Evolutionary conservation across 2,329 filamentous ascomycete species (phyloP).

Genomic region (Xylariaceae sp.): DNA sequence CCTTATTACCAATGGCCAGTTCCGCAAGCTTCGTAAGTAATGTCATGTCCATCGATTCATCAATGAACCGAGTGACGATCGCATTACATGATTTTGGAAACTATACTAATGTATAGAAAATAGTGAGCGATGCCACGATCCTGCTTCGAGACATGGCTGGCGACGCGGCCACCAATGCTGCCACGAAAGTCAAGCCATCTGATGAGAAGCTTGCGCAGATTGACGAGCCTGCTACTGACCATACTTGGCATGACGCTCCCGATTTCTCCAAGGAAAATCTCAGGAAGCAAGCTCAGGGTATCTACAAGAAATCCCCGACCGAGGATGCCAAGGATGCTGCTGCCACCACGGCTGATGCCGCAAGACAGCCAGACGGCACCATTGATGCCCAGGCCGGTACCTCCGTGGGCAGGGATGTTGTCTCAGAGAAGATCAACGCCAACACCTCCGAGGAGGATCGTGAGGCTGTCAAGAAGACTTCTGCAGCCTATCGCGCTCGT

Average conservation of each 20-base stretch:
- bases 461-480: constrained; percentile 29
- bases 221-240: constrained; percentile 80
- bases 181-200: constrained; percentile 69
- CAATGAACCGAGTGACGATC: background rate
- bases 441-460: constrained; percentile 60
- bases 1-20: constrained; percentile 92
- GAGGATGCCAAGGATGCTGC: constrained; percentile 60
- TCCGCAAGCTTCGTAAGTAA: constrained; percentile 77
- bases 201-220: constrained; percentile 74
- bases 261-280: constrained; percentile 67
- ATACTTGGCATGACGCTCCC: constrained; percentile 89
- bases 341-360: constrained; percentile 43
- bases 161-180: constrained; percentile 79
- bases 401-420: constrained; percentile 23
- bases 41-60: background rate
- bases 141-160: constrained; percentile 87
- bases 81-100: no score
- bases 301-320: constrained; percentile 52
- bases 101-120: no score
- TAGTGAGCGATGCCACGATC: constrained; percentile 72
- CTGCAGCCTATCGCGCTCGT: constrained; percentile 36
- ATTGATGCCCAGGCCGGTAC: constrained; percentile 26
- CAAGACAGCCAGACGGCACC: constrained; percentile 26
- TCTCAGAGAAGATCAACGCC: constrained; percentile 55
- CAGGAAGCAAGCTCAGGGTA: constrained; percentile 62